Evolutionary conservation across 2,329 filamentous ascomycete species (phyloP), one percentile per base, ranked within the genome.

Genomic region (Colletotrichum tamarilloi): DNA sequence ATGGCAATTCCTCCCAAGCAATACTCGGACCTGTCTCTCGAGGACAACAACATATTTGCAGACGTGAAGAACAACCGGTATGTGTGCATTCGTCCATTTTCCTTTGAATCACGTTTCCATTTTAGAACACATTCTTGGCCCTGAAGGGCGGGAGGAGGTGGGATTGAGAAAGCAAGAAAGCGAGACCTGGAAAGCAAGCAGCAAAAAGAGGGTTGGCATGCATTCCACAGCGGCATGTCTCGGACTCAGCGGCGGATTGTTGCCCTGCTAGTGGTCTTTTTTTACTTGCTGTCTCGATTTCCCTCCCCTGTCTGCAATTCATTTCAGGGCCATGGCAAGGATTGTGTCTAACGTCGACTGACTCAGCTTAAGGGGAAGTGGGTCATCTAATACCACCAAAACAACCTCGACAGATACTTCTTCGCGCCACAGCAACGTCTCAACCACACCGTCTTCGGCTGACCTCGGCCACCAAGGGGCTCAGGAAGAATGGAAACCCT

Each of bases 331-430:
- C 72, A 67, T 63, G 70, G 65, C 72, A 74, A 74, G 72, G 72
- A 74, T 74, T 72, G 76, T 79, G 74, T 75, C 63, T 76, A 78
- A 78, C 78, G 76, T 77, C 58, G 74, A 80, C 82, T 85, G 80
- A 85, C 80, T 81, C 79, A 79, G 79, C 76, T 79, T 76, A 79
- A 90, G 88, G 78, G 88, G 87, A 80, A 91, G 89, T 82, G 88
- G 88, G 76, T 87, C 89, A 56, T 91, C 89, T 77, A 91, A 90
- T 80, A 90, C 87, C 49, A 91, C 89, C 72, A 89, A 91, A 81
- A 88, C 88, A 73, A 86, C 85, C 63, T 90, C 88, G 66, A 88
- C 87, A 76, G 89, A 91, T 80, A 89, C 88, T 77, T 91, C 89
- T 42, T 91, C 89, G 62, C 87, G 89, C 78, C 88, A 91, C 79